phyloP scores from a whole-genome alignment of 805 yeast genomes.

The Saturnispora dispora region DNA sequence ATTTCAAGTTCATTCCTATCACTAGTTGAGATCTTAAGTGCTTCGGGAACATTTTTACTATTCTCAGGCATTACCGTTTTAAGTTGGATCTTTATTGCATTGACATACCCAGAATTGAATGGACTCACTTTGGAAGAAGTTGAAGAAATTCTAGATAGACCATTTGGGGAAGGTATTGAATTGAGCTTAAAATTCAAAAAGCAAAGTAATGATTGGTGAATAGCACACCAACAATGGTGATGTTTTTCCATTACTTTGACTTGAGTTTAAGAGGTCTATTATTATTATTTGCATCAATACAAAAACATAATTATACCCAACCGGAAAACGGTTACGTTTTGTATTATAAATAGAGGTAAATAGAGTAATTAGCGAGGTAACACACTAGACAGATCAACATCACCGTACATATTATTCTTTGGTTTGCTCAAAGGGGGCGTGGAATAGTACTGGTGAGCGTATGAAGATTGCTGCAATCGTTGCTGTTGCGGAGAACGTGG shows the following conservation, averaged over 20 bases:
- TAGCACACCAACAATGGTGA: background rate
- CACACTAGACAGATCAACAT: slow-evolving; percentile 10
- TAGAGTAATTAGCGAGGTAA: slow-evolving; percentile 6
- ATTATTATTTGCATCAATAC: background rate
- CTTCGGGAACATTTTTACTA: slow-evolving; percentile 87
- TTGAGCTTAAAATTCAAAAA: background rate
- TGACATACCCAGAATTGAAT: slow-evolving; percentile 87
- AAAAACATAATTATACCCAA: background rate
- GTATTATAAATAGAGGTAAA: background rate
- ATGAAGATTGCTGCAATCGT: background rate
- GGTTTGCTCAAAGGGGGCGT: background rate
- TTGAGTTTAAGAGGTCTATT: background rate
- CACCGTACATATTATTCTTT: slow-evolving; percentile 1
- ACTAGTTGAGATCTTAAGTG: slow-evolving; percentile 86
- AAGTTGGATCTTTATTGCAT: slow-evolving; percentile 64
- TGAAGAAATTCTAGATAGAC: slow-evolving; percentile 47
- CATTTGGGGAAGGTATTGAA: background rate
- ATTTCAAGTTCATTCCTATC: slow-evolving; percentile 89
- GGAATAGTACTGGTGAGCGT: background rate
- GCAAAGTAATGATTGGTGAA: background rate
- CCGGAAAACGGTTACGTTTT: background rate
- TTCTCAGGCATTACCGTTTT: slow-evolving; percentile 75
- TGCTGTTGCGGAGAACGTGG: background rate
- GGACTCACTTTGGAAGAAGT: slow-evolving; percentile 89
- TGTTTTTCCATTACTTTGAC: background rate